A percentile compares a stretch with the other conserved stretches of the same genome.
Conservation (phyloP, 1,284 basidiomycete species). For the Ustilago hordei region DNA sequence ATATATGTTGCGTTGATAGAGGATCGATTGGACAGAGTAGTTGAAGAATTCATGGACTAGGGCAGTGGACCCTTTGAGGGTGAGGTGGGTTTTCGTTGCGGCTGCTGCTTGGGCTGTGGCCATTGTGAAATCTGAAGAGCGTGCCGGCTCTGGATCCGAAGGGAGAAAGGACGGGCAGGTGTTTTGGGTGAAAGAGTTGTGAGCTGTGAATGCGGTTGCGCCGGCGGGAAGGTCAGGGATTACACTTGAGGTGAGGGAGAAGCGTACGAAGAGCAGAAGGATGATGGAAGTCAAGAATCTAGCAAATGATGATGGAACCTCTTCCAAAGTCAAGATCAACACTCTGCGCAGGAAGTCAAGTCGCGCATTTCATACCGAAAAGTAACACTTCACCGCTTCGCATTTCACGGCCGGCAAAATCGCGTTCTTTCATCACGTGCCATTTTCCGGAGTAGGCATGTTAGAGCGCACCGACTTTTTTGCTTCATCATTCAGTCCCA, state of each 20-base stretch:
- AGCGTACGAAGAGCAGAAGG: neutral
- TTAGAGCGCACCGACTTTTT: neutral
- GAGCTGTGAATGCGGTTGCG: no score
- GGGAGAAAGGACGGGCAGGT: no score
- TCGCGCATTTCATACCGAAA: neutral
- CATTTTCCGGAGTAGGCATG: neutral
- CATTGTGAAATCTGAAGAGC: conserved; percentile 13
- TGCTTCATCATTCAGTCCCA: no score
- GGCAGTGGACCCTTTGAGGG: conserved; percentile 92
- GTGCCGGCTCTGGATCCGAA: no score
- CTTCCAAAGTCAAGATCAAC: conserved; percentile 16
- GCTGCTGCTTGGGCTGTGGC: conserved; percentile 59
- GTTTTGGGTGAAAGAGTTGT: no score
- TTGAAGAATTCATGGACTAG: conserved; percentile 99
- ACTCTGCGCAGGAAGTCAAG: neutral
- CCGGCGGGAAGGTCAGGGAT: no score
- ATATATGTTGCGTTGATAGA: conserved; percentile 97
- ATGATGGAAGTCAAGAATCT: neutral
- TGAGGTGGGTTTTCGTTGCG: conserved; percentile 70
- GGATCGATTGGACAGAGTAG: conserved; percentile 83
- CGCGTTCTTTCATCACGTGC: conserved; percentile 1
- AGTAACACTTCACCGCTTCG: conserved; percentile 7
- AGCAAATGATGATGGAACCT: no score
- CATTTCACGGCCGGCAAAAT: conserved; percentile 8
- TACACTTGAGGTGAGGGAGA: no score